Percentiles rank a stretch among this genome's conserved stretches.
phyloP scores from a whole-genome alignment of 2,329 filamentous ascomycete genomes.

The Aplosporella prunicola region DNA sequence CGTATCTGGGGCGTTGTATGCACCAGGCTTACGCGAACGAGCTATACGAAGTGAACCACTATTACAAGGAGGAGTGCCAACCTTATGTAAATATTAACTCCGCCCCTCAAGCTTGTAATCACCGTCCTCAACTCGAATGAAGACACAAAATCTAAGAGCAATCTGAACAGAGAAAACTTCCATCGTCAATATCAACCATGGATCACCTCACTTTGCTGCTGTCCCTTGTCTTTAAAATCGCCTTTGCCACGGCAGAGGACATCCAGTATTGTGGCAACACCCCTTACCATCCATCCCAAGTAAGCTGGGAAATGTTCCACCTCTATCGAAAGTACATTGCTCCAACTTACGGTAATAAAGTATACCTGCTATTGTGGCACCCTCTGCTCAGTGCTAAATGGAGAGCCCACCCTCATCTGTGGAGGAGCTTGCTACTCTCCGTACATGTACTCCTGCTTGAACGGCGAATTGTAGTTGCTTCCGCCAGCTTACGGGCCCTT shows the following conservation, averaged over 20 bases:
- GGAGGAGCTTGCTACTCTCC: conserved; percentile 25
- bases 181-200: conserved; percentile 3
- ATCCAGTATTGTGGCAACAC: neutral
- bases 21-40: too few relatives aligned
- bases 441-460: neutral
- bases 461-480: neutral
- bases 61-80: too few relatives aligned
- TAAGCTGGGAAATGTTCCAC: neutral
- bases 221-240: neutral
- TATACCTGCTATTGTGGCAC: neutral
- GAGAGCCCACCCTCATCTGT: conserved; percentile 22
- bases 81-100: too few relatives aligned
- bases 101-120: too few relatives aligned
- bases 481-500: neutral
- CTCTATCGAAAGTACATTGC: too few relatives aligned
- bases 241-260: neutral
- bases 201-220: neutral
- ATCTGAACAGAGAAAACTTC: neutral
- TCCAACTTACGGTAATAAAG: neutral
- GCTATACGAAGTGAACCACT: too few relatives aligned
- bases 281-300: conserved; percentile 3
- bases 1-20: too few relatives aligned
- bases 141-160: neutral
- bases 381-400: conserved; percentile 13
- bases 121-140: too few relatives aligned